Base-by-base conservation (phyloP, 306 rosid species). In the Argentina anserina region DNA sequence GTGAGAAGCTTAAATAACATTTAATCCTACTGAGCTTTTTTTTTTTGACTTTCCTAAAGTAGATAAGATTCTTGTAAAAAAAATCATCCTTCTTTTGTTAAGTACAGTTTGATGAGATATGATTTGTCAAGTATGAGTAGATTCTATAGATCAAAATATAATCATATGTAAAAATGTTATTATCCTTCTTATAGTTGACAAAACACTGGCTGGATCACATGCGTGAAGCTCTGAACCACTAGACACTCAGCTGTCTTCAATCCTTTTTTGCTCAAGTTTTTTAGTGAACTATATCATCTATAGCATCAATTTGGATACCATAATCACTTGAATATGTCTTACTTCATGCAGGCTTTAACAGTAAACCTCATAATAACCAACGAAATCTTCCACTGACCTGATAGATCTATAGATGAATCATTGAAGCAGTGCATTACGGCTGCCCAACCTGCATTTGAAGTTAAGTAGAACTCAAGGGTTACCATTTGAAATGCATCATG, bases 381-480 rank as follows among this genome's bases (percentile, higher is more conserved):
- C 25, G 25, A 9, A 66, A 56, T 73, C 64, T 23, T 40, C 36
- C 56, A 76, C 92, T 81, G 75, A 90, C 96, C 96, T 75, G 91
- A 76, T 79, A 81, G 59, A 78, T 87, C 88, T 75, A 76, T 76
- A 36, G 79, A 61, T 69, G 80, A 50, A 84, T 87, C 83, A 17
- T 76, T 76, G 77, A 58, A 80, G 81, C 77, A 78, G 52, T 69
- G 87, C 52, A 90, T 59, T 65, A 89, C 86, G 59, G 87, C 87
- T 55, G 90, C 65, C 93, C 96, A 90, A 69, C 96, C 96, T 90
- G 86, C 41, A 65, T 63, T 50, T 60, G 69, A 34, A 82, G 65
- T 68, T 63, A 65, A 17, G 58, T 8, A 47, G 3, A 18, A 25
- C 25, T 25, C n/a, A 21, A 14, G 2, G 55, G 69, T 34, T 34